A percentile compares a stretch with the other conserved stretches of the same genome.
Evolutionary conservation across 2,329 filamentous ascomycete genomes (phyloP).

Genomic region (Botryotinia globosa): DNA sequence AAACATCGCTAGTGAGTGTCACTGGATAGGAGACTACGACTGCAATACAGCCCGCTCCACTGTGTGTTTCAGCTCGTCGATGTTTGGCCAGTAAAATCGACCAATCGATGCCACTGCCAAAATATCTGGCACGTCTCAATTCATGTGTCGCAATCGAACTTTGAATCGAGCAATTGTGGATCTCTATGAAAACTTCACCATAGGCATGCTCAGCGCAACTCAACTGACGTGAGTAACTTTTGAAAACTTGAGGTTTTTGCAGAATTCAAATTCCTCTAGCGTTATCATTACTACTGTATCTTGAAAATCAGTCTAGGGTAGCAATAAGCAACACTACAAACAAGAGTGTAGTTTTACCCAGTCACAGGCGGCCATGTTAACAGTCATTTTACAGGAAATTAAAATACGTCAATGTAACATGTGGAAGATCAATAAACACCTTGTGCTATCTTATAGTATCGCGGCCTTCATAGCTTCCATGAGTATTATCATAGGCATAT

Average conservation of each 20-base stretch:
- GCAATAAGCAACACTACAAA: not conserved
- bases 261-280: not conserved
- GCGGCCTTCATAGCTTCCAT: conserved; percentile 1
- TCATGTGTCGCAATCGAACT: not conserved
- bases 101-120: not conserved
- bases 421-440: not conserved
- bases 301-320: not conserved
- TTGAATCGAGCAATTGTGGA: not conserved
- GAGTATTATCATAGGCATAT: not conserved
- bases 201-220: not conserved
- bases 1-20: not conserved
- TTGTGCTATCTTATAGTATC: conserved; percentile 14
- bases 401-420: not conserved
- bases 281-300: not conserved
- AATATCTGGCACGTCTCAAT: too few relatives aligned
- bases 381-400: too few relatives aligned
- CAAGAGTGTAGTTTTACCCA: not conserved
- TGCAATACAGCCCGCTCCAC: too few relatives aligned
- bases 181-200: not conserved
- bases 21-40: not conserved
- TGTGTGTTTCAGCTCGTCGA: not conserved
- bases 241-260: not conserved
- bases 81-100: too few relatives aligned
- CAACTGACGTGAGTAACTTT: not conserved
- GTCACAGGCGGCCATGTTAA: not conserved